Base-by-base conservation (phyloP, 768 basidiomycete genomes). In the Naganishia onofrii region DNA sequence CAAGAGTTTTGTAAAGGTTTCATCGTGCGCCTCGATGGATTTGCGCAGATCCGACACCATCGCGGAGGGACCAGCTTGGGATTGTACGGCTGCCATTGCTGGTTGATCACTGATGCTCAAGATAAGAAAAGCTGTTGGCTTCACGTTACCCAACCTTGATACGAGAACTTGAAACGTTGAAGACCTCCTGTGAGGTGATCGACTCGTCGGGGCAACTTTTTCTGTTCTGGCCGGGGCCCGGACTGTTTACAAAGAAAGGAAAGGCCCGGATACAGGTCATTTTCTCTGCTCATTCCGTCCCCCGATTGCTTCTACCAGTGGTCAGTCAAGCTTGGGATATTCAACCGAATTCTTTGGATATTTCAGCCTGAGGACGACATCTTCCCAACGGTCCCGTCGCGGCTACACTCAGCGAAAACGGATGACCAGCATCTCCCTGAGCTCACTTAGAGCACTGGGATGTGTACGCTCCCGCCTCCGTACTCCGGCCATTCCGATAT, bases 1-100 rank as follows among this genome's bases (percentile, higher is more conserved):
- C 1, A 96, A 84, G 5, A 97, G 83, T 0, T 87, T 84, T 76
- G 93, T 92, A 75, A 99, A 97, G 0, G 88, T 87, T 31, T 86
- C 86, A 77, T 97, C 96, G 82, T 96, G 93, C 51, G 83, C 83
- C 80, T 93, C 90, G 58, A 98, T 82, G 48, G 80, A 82, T 29
- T 71, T 73, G 2, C 79, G 67, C 4, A 83, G 68, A 15, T 80
- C 76, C 0, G 71, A 66, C 17, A 53, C 48, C 15, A 42, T 38
- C 36, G 60, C 38, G 34, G 42, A 44, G 2, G 60, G 60, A 34
- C 60, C 60, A 46, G 38, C 36, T 63, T 44, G 23, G 17, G 60
- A 42, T 44, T 63, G 60, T 44, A 63, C 60, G 42, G 60, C 60
- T n/a, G 60, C 36, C 60, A 63, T 63, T 17, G 54, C 42, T 28